Evolutionary conservation across 345 rosid species (phyloP), one percentile per base, ranked within the genome.

Genomic region (Arabis hirsuta): DNA sequence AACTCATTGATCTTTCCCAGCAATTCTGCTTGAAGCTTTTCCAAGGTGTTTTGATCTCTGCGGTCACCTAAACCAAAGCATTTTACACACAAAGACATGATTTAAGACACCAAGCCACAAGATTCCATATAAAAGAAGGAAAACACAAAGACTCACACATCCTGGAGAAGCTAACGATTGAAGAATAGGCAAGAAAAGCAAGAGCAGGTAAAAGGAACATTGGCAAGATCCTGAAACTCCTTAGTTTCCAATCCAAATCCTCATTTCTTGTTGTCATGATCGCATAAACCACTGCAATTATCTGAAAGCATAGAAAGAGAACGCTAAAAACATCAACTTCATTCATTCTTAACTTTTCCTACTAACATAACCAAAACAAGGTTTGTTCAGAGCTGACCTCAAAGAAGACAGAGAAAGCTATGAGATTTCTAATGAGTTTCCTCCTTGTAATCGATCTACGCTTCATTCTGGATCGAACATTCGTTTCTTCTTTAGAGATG

Each of bases 1-100:
- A 94, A 90, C 78, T 89, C 98, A 71, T 91, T 86, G 47, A 94
- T 91, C 83, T 89, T 94, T 0, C 84, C 89, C 79, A 88, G 86
- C 80, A 88, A 82, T 73, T 94, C 97, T 41, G 84, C 85, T 32
- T 90, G 88, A 55, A 91, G 91, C 82, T 85, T 86, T 69, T 87
- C 96, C 65, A 94, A 82, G 51, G 84, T 82, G 55, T 82, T 83
- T 56, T 89, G 88, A 84, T 94, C 96, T 81, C 81, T 91, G n/a
- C 78, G 85, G 61, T 94, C 96, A 80, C 93, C 98, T 91, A 61
- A 50, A 75, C 39, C 51, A 73, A 29, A 80, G 55, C 57, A 75
- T 2, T 58, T 20, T 2, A 20, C 64, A 73, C 59, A 53, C 20
- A 67, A 27, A 65, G 5, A 45, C 53, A 14, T 4, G 3, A 22